Evolutionary conservation across 2,329 filamentous ascomycete genomes (phyloP).

Genomic region (Zymoseptoria crescenta): DNA sequence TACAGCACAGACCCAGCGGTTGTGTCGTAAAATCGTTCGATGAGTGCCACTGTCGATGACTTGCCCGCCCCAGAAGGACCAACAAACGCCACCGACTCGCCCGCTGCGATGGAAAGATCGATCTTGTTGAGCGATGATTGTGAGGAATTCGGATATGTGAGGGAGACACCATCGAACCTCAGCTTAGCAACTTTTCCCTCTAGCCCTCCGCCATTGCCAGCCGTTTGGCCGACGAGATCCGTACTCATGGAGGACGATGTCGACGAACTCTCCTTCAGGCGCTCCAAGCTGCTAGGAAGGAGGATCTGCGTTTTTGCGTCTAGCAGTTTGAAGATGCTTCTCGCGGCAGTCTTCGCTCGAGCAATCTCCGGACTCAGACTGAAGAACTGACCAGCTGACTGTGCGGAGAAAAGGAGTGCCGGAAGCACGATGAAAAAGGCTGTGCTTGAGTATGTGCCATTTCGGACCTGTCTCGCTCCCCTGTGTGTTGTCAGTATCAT

Average conservation of each 20-base stretch:
- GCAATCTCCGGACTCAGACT: slow-evolving; percentile 40
- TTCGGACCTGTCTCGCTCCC: slow-evolving; percentile 37
- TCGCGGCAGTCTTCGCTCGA: slow-evolving; percentile 38
- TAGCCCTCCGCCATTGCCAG: slow-evolving; percentile 1
- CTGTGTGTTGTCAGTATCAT: slow-evolving; percentile 7
- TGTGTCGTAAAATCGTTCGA: slow-evolving; percentile 41
- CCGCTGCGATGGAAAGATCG: slow-evolving; percentile 41
- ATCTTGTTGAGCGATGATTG: slow-evolving; percentile 40
- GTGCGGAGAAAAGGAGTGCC: slow-evolving; percentile 40
- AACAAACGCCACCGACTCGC: slow-evolving; percentile 46
- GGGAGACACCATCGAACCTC: slow-evolving; percentile 31
- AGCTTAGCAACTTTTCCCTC: slow-evolving; percentile 14
- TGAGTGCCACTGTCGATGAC: slow-evolving; percentile 38
- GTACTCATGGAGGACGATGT: slow-evolving; percentile 1
- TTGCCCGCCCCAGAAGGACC: slow-evolving; percentile 41
- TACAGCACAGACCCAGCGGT: slow-evolving; percentile 33
- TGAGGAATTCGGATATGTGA: slow-evolving; percentile 33
- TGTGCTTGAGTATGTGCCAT: slow-evolving; percentile 34
- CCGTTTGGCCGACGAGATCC: slow-evolving; percentile 16
- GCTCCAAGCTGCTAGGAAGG: background rate
- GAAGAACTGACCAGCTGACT: slow-evolving; percentile 41
- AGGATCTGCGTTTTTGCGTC: slow-evolving; percentile 34
- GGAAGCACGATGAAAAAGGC: slow-evolving; percentile 42
- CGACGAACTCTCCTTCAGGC: background rate
- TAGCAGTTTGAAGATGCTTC: slow-evolving; percentile 37